Percentiles rank a stretch among this genome's conserved stretches.
Evolutionary conservation across 345 rosid genomes (phyloP).

Genomic region (Acer negundo): DNA sequence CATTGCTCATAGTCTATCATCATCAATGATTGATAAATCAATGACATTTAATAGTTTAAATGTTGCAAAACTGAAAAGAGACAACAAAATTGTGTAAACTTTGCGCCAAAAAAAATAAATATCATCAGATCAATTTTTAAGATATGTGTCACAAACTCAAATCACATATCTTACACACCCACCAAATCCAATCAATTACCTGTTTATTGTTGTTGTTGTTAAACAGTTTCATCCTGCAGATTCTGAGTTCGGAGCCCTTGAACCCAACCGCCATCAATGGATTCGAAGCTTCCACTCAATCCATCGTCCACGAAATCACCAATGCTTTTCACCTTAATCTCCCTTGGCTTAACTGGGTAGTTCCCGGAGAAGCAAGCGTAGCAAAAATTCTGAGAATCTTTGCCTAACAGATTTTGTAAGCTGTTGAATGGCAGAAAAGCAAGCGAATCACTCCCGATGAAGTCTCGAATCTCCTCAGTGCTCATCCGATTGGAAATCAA

Average conservation of each 20-base stretch:
- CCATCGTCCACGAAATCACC: constrained; percentile 95
- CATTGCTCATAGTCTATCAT: not conserved
- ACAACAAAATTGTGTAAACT: constrained; percentile 23
- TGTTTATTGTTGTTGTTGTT: not conserved
- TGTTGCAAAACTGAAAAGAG: constrained; percentile 12
- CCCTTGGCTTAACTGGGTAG: constrained; percentile 80
- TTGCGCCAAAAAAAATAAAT: not conserved
- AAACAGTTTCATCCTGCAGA: not conserved
- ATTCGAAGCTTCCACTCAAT: constrained; percentile 61
- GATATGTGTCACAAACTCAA: not conserved
- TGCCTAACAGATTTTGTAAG: constrained; percentile 55
- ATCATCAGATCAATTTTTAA: not conserved
- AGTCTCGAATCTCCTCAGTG: constrained; percentile 73
- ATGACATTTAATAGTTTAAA: not conserved
- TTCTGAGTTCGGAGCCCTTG: constrained; percentile 35
- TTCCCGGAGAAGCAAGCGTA: constrained; percentile 92
- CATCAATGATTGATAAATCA: not conserved
- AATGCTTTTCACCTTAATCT: constrained; percentile 72
- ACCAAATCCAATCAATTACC: not conserved
- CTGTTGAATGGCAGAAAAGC: constrained; percentile 74
- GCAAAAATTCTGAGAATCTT: constrained; percentile 62
- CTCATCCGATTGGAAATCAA: constrained; percentile 88
- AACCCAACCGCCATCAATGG: constrained; percentile 84
- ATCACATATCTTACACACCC: not conserved
- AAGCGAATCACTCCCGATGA: constrained; percentile 79